Evolutionary conservation across 441 rosid species (phyloP).

Genomic region (Erodium moschatum): DNA sequence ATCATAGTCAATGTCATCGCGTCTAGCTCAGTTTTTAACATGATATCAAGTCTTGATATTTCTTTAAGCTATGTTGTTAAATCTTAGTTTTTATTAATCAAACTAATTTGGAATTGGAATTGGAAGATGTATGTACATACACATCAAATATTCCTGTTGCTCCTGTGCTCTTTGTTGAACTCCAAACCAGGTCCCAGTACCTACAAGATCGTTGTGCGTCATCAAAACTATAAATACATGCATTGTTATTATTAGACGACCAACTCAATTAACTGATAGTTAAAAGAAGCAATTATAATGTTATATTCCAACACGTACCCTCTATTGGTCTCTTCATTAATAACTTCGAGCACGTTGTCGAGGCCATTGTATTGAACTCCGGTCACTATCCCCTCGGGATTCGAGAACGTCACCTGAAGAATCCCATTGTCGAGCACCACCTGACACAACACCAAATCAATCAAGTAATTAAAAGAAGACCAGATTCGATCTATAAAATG

Average conservation of each 20-base stretch:
- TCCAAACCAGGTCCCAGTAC: slow-evolving; percentile 67
- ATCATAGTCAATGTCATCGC: no score
- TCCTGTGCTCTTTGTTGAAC: slow-evolving; percentile 42
- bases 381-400: slow-evolving; percentile 52
- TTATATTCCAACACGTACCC: not conserved
- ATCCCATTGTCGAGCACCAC: slow-evolving; percentile 61
- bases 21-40: no score
- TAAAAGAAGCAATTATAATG: no score
- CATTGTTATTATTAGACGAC: no score
- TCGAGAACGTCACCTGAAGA: slow-evolving; percentile 42
- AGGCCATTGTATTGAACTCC: slow-evolving; percentile 58
- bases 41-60: no score
- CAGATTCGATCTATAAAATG: no score
- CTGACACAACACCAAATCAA: slow-evolving; percentile 24
- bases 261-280: no score
- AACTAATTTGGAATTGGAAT: no score
- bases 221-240: no score
- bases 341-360: slow-evolving; percentile 80
- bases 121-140: slow-evolving; percentile 29
- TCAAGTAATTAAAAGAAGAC: no score
- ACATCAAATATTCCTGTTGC: slow-evolving; percentile 49
- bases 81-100: no score
- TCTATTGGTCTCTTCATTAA: slow-evolving; percentile 39
- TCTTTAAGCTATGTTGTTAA: no score
- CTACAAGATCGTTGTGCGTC: slow-evolving; percentile 23